Base-by-base conservation (phyloP, 2,329 filamentous ascomycete genomes). In the Hypoxylon sp. region DNA sequence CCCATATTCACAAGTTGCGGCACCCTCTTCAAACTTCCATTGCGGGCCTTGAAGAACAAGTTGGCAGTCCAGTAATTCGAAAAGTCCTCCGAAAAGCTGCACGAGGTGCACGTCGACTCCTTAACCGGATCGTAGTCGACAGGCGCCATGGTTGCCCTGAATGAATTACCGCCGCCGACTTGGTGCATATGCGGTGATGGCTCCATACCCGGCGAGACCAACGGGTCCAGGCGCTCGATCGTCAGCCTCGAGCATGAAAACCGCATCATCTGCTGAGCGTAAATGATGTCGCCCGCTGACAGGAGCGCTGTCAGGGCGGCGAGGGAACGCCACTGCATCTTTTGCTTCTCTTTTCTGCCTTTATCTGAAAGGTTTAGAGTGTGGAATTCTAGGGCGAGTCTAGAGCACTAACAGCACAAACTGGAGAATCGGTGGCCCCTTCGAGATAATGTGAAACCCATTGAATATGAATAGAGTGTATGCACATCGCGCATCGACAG, bases 171-270 rank as follows among this genome's bases (percentile, higher is more conserved):
- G 63, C 87, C 86, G 67, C 83, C 81, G 60, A 88, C 82, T 21
- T 82, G 85, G 73, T 88, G 87, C 10, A 85, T 80, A 75, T 88
- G 86, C 19, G 76, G 75, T 5, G 84, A 81, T 13, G 84, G 83
- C 36, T 84, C 78, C 5, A 62, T 66, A 2, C 84, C 85, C 19
- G 73, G 73, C 9, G 65, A 59, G 11, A 73, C 72, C 23, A 73
- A 45, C 34, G 73, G 73, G 56, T 74, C 73, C 5, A 69, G 48
- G 7, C 73, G 68, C 56, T 73, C 71, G 56, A 87, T 77, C 55
- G 85, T 85, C 68, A 84, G 79, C 69, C 81, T 80, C 48, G 84
- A 86, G 73, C 83, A 85, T 75, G 87, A 71, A 51, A 73, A 73
- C 30, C 71, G 67, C 41, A 73, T 38, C 69, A 70, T 70, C 58